Evolutionary conservation across 441 rosid genomes (phyloP), one percentile per base, ranked within the genome.

Genomic region (Cnidoscolus chayamansa): DNA sequence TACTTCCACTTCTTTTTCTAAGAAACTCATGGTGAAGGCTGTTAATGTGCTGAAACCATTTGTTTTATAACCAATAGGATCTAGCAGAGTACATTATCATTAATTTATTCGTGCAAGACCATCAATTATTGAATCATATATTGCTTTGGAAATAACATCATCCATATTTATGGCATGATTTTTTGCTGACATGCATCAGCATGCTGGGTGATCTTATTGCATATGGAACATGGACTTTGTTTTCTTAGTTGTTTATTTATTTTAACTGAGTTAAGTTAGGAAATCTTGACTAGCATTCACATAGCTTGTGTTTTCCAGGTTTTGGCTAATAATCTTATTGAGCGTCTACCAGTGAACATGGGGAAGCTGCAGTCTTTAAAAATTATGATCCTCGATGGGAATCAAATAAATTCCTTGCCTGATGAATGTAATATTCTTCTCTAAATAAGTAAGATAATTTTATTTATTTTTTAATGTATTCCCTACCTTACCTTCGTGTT

Each of bases 341-440:
- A 85, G 70, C 82, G 82, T 32, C 86, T 94, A 65, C 98, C 97
- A 1, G 77, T 85, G 63, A 92, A 86, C 76, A 76, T 94, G 77
- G 98, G 98, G 76, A 92, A 90, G 58, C 94, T 94, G 85, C 94
- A 90, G 35, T 88, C 94, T 71, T 84, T 94, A 25, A 94, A 92
- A 86, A 79, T 88, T 72, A 80, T 92, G 97, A 90, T 77, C 25
- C 95, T 94, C 77, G 97, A 92, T 84, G 90, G 90, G 49, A 94
- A 94, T 79, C 89, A 73, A 51, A 80, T 94, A 68, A 60, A 88
- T 76, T 86, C 85, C 80, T 86, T 92, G 83, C 97, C 97, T 68
- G 97, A 94, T 87, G 98, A 94, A 89, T 86, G 98, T 94, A 89
- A 80, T 79, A 56, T 70, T 78, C 83, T 80, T 79, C 74, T 77